phyloP scores from a whole-genome alignment of 768 basidiomycete genomes.

The Tylopilus rubrobrunneus region DNA sequence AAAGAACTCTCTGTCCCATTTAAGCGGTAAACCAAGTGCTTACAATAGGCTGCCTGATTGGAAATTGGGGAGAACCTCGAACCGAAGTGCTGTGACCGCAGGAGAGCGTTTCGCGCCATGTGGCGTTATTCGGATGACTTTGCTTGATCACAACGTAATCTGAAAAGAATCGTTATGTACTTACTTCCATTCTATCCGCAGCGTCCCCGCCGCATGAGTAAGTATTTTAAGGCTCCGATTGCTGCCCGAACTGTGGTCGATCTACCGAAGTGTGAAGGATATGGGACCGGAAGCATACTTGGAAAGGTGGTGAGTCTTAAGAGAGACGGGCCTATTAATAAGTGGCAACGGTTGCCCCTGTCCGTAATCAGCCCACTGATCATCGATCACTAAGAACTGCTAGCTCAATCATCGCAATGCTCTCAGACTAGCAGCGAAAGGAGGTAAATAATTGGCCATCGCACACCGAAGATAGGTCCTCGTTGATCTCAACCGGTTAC shows the following conservation, averaged over 20 bases:
- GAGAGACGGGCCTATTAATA: background rate
- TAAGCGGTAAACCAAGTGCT: background rate
- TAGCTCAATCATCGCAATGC: background rate
- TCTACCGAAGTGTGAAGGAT: background rate
- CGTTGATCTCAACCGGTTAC: slow-evolving; percentile 46
- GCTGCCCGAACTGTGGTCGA: background rate
- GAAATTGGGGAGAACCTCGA: background rate
- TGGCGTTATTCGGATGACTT: background rate
- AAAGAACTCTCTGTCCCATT: background rate
- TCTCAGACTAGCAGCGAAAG: background rate
- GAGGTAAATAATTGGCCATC: background rate
- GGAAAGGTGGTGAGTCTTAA: background rate
- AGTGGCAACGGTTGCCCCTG: background rate
- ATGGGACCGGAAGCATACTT: too few species aligned
- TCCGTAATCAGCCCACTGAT: background rate
- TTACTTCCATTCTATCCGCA: background rate
- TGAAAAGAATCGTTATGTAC: background rate
- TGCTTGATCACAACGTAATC: background rate
- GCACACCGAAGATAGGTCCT: slow-evolving; percentile 75
- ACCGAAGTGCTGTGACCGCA: background rate
- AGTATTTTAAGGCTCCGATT: background rate
- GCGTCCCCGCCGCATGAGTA: background rate
- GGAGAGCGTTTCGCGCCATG: background rate
- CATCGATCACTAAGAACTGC: background rate
- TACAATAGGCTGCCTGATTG: background rate